These are phyloP conservation scores for Isabelozyma pseudorhagii DNA, from an alignment of 805 yeast species.

Conservation along the genomic window DNA sequence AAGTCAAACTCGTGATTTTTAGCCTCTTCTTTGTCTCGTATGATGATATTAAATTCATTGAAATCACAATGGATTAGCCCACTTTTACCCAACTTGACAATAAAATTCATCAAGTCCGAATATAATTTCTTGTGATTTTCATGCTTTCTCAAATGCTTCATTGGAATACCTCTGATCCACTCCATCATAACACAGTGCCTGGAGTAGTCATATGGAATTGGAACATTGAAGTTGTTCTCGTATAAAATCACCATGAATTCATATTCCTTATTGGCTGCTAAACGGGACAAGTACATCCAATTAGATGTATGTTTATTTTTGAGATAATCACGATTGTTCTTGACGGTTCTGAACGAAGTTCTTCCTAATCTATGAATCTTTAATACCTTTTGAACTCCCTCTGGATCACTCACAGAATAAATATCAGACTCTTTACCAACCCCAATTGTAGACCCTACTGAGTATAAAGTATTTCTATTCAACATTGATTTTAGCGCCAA, in stretches of 20 bases:
- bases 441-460: conserved; percentile 85
- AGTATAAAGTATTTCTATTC: conserved; percentile 66
- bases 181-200: conserved; percentile 95
- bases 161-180: conserved; percentile 81
- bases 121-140: conserved; percentile 68
- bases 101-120: conserved; percentile 81
- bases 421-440: conserved; percentile 98
- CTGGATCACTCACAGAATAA: conserved; percentile 69
- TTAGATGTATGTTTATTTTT: conserved; percentile 68
- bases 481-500: conserved; percentile 84
- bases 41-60: conserved; percentile 94
- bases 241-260: conserved; percentile 79
- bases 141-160: conserved; percentile 78
- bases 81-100: conserved; percentile 75
- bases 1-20: conserved; percentile 59
- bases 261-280: conserved; percentile 92
- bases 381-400: conserved; percentile 65
- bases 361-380: conserved; percentile 94
- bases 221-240: conserved; percentile 78
- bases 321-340: conserved; percentile 89
- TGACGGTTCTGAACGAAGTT: conserved; percentile 87
- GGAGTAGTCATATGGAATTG: conserved; percentile 83
- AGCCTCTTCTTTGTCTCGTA: conserved; percentile 56
- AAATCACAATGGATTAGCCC: conserved; percentile 97
- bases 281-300: conserved; percentile 89